A percentile compares a stretch with the other conserved stretches of the same genome.
Evolutionary conservation across 2,329 filamentous ascomycete genomes (phyloP).

Genomic region (Arthrinium phaeospermum): DNA sequence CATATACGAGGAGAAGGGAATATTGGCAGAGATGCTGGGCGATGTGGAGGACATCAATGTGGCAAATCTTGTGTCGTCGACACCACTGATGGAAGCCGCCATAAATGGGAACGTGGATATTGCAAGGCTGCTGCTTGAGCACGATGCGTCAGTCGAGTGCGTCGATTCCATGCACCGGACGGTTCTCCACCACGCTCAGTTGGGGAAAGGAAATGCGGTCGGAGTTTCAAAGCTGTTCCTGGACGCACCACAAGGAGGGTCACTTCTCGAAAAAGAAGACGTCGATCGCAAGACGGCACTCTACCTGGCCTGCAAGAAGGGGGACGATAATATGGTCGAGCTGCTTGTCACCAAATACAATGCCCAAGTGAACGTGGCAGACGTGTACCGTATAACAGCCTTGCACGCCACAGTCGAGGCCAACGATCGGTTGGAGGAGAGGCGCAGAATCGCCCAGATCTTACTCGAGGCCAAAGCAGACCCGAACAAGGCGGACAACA

Average conservation of each 20-base stretch:
- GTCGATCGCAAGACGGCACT: neutral
- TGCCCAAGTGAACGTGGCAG: neutral
- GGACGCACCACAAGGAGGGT: neutral
- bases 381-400: neutral
- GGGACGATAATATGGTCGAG: neutral
- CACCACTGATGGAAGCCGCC: neutral
- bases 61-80: accelerated
- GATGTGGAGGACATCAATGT: slow-evolving; percentile 1
- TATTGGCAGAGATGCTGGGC: slow-evolving; percentile 3
- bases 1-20: neutral
- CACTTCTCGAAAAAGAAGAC: neutral
- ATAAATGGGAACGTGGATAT: neutral
- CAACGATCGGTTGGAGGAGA: neutral
- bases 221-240: neutral
- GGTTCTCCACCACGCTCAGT: neutral
- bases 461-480: neutral
- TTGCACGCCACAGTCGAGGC: neutral
- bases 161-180: neutral
- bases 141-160: neutral
- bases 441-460: neutral
- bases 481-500: neutral
- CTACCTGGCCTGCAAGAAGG: neutral
- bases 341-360: neutral
- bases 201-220: neutral
- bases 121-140: neutral